phyloP scores from a whole-genome alignment of 192 early-diverging fungal species.

The Gigaspora rosea region DNA sequence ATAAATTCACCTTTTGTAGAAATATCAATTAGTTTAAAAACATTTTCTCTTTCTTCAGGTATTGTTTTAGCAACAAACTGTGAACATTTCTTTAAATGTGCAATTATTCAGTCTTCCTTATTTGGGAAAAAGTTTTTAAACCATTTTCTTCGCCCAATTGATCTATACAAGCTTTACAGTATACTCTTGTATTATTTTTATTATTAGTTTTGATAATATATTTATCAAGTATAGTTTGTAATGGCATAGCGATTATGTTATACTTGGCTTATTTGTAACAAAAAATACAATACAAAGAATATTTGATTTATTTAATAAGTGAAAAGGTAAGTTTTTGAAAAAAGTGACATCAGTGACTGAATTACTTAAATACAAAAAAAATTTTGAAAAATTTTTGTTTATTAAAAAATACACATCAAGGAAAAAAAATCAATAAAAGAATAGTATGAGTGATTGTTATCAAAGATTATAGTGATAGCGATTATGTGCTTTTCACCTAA shows the following conservation, averaged over 20 bases:
- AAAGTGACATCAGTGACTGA: too few species aligned
- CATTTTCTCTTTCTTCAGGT: not conserved
- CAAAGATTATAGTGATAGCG: too few species aligned
- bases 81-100: constrained; percentile 4
- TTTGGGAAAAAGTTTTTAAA: not conserved
- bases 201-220: constrained; percentile 4
- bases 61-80: not conserved
- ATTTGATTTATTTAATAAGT: too few species aligned
- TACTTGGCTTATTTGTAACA: too few species aligned
- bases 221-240: not conserved
- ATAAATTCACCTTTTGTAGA: not conserved
- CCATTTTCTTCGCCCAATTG: not conserved
- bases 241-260: not conserved
- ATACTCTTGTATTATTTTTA: not conserved
- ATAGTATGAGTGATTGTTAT: too few species aligned
- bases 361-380: too few species aligned
- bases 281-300: too few species aligned
- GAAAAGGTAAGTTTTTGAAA: too few species aligned
- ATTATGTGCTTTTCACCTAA: too few species aligned
- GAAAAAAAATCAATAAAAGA: too few species aligned
- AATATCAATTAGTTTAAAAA: not conserved
- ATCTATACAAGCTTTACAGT: constrained; percentile 1
- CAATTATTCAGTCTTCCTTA: not conserved
- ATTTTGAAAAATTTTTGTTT: too few species aligned
- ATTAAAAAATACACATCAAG: too few species aligned